Percentiles rank a stretch among this genome's conserved stretches.
Evolutionary conservation across 2,329 filamentous ascomycete genomes (phyloP).

Genomic region (Elsinoe australis): DNA sequence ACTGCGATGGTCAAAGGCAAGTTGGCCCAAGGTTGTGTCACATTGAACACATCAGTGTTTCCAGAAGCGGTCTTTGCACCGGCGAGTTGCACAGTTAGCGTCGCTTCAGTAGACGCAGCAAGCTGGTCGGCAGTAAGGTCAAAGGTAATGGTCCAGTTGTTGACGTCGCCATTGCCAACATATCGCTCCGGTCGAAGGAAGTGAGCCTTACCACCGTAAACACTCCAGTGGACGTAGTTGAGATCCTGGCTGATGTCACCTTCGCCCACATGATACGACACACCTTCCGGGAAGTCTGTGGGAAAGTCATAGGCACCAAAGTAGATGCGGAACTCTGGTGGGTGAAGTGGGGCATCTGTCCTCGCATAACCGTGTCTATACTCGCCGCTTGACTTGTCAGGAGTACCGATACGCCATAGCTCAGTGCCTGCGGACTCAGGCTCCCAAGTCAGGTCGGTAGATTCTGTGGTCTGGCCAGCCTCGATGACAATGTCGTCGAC

Average conservation of each 20-base stretch:
- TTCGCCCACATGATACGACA: constrained; percentile 51
- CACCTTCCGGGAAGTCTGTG: constrained; percentile 51
- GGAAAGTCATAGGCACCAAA: constrained; percentile 55
- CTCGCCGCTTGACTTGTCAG: constrained; percentile 55
- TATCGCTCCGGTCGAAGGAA: constrained; percentile 39
- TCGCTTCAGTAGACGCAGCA: constrained; percentile 39
- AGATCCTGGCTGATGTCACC: constrained; percentile 44
- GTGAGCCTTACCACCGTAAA: constrained; percentile 52
- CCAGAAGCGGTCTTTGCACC: constrained; percentile 55
- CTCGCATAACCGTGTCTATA: constrained; percentile 49
- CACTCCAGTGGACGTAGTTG: constrained; percentile 61
- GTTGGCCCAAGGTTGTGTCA: constrained; percentile 46
- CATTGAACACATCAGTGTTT: constrained; percentile 53
- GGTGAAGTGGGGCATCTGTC: constrained; percentile 45
- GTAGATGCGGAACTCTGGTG: constrained; percentile 54
- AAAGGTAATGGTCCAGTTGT: constrained; percentile 55
- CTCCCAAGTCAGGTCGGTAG: constrained; percentile 40
- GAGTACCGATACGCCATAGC: constrained; percentile 55
- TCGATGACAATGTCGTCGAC: constrained; percentile 45
- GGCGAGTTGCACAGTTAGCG: constrained; percentile 56
- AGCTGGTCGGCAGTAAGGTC: constrained; percentile 40
- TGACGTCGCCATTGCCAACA: constrained; percentile 38
- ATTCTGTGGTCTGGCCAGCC: constrained; percentile 35
- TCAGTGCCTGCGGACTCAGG: constrained; percentile 52
- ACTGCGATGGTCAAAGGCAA: constrained; percentile 46